A percentile compares a stretch with the other conserved stretches of the same genome.
Conservation (phyloP, 371 early-diverging fungal genomes). For the Caulochytrium protostelioides region DNA sequence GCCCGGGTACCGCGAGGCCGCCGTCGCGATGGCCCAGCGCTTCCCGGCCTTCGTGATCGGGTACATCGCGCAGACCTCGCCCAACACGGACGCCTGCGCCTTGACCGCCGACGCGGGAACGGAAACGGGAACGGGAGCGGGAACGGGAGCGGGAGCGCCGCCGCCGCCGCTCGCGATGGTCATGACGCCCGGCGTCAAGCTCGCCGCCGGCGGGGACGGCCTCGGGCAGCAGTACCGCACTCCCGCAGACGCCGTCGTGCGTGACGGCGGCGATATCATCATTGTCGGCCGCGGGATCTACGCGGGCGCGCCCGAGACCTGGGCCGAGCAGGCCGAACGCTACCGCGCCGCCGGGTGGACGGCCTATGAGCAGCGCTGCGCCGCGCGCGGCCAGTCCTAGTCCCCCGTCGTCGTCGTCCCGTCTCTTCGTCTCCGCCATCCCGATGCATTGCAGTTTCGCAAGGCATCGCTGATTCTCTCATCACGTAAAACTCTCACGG, state of each 20-base stretch:
- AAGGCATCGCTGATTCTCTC: too few relatives aligned
- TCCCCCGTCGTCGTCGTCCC: too few relatives aligned
- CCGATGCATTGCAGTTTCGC: too few relatives aligned
- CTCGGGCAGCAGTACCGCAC: conserved; percentile 89
- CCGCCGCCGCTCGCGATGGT: too few relatives aligned
- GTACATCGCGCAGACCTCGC: conserved; percentile 76
- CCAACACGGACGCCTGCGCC: too few relatives aligned
- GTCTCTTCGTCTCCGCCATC: too few relatives aligned
- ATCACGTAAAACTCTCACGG: too few relatives aligned
- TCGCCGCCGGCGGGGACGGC: conserved; percentile 51
- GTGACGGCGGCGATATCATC: conserved; percentile 72
- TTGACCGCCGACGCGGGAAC: too few relatives aligned
- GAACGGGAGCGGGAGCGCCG: too few relatives aligned
- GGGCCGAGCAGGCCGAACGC: conserved; percentile 39
- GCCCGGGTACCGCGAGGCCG: conserved; percentile 47
- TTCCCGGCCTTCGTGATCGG: conserved; percentile 80
- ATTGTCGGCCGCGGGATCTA: conserved; percentile 94
- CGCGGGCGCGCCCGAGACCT: conserved; percentile 44
- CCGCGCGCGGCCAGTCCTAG: too few relatives aligned
- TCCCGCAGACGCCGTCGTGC: conserved; percentile 61
- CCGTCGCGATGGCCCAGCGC: conserved; percentile 64
- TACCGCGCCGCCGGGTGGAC: conserved; percentile 86
- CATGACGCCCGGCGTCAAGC: conserved; percentile 84
- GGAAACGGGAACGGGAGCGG: too few relatives aligned
- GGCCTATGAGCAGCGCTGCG: too few relatives aligned